phyloP scores from a whole-genome alignment of 225 moss, liverwort and hornwort genomes.

The Bryoerythrophyllum caledonicum region DNA sequence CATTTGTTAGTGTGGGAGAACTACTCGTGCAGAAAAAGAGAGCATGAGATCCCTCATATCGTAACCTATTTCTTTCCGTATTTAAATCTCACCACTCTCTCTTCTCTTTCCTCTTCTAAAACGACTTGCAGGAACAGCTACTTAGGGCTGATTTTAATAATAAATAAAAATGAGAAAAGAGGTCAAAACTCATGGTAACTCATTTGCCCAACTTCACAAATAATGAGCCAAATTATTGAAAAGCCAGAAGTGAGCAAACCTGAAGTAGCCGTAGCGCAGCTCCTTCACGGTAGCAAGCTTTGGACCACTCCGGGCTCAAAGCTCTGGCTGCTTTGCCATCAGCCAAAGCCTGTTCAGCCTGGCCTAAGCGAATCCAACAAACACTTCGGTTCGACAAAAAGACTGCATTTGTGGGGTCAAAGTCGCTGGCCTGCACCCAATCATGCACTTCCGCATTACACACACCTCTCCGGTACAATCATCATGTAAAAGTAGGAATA shows the following conservation, averaged over 20 bases:
- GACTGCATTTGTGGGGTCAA: constrained; percentile 79
- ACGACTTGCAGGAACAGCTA: too few relatives aligned
- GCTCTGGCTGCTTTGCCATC: constrained; percentile 79
- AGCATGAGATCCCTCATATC: too few relatives aligned
- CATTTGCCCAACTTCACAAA: too few relatives aligned
- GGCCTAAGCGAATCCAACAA: constrained; percentile 93
- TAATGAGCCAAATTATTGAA: neutral
- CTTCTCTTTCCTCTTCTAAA: too few relatives aligned
- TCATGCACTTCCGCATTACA: constrained; percentile 3
- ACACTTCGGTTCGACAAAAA: constrained; percentile 86
- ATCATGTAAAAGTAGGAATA: neutral
- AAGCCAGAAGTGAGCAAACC: constrained; percentile 38
- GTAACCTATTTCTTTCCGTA: too few relatives aligned
- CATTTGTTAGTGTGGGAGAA: too few relatives aligned
- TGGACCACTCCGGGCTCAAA: constrained; percentile 82
- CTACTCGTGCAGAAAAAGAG: too few relatives aligned
- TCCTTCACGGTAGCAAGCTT: constrained; percentile 93
- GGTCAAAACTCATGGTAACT: too few relatives aligned
- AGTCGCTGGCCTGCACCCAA: constrained; percentile 72
- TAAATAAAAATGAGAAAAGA: too few relatives aligned
- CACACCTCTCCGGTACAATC: neutral
- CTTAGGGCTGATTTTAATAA: too few relatives aligned
- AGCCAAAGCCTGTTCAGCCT: constrained; percentile 77
- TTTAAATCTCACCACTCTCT: too few relatives aligned
- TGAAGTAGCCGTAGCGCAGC: constrained; percentile 73